Conservation (phyloP, 2,329 filamentous ascomycete genomes). For the Aspergillus sp. region DNA sequence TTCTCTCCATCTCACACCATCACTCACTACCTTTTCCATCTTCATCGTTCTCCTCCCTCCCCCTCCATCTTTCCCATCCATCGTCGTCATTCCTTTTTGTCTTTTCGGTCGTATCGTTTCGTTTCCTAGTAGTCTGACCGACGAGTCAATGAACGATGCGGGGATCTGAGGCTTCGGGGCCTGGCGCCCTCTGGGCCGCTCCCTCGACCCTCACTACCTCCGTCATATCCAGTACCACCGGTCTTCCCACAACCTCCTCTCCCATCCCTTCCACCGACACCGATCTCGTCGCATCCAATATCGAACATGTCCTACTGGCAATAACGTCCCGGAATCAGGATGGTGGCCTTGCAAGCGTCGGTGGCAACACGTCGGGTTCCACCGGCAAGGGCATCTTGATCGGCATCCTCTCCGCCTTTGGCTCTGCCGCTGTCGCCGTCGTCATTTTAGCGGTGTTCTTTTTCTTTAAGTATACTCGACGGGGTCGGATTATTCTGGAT, state of each 20-base stretch:
- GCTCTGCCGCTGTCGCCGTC: slow-evolving; percentile 80
- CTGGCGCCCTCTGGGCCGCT: slow-evolving; percentile 32
- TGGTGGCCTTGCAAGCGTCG: slow-evolving; percentile 25
- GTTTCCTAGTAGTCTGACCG: background rate
- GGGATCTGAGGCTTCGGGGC: slow-evolving; percentile 38
- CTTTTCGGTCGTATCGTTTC: background rate
- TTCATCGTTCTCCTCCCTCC: slow-evolving; percentile 12
- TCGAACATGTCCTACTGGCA: slow-evolving; percentile 39
- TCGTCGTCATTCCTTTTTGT: slow-evolving; percentile 3
- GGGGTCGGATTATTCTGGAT: slow-evolving; percentile 88
- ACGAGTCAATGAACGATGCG: slow-evolving; percentile 38
- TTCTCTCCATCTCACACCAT: slow-evolving; percentile 1
- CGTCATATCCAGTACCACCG: slow-evolving; percentile 28
- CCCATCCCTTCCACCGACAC: slow-evolving; percentile 12
- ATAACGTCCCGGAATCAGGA: slow-evolving; percentile 22
- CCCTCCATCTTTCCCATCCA: slow-evolving; percentile 5
- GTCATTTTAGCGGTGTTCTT: slow-evolving; percentile 79
- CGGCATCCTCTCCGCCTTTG: slow-evolving; percentile 89
- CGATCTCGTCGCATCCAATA: slow-evolving; percentile 21
- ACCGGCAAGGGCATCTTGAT: slow-evolving; percentile 82
- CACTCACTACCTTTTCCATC: slow-evolving; percentile 12
- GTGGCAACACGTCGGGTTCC: slow-evolving; percentile 48
- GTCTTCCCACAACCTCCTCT: slow-evolving; percentile 22
- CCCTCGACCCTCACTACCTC: slow-evolving; percentile 33
- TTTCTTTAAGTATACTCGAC: slow-evolving; percentile 86